Conservation (phyloP, 2,329 filamentous ascomycete species). For the Daldinia sp. region DNA sequence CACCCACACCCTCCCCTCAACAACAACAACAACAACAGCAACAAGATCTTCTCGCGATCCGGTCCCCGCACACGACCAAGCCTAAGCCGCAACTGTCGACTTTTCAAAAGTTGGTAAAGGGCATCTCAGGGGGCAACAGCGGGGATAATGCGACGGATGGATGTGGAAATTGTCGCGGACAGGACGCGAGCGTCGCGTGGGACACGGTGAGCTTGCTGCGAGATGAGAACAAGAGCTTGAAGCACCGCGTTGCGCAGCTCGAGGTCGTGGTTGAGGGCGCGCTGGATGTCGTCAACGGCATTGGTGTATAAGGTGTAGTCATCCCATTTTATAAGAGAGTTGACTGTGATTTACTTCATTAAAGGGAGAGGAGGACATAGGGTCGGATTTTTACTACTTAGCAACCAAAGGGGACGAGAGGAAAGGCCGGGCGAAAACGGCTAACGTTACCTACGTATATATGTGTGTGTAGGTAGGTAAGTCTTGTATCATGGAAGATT, state of each 20-base stretch:
- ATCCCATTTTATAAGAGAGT: not conserved
- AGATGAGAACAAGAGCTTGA: conserved; percentile 72
- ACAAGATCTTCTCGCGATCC: not conserved
- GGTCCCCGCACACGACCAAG: conserved; percentile 10
- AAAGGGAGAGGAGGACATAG: not conserved
- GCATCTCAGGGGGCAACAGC: conserved; percentile 54
- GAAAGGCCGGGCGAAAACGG: not conserved
- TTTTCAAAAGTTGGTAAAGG: conserved; percentile 63
- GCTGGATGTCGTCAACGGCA: conserved; percentile 69
- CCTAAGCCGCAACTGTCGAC: conserved; percentile 56
- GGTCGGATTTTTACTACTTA: not conserved
- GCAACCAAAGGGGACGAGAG: not conserved
- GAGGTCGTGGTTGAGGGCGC: conserved; percentile 72
- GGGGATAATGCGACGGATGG: conserved; percentile 48
- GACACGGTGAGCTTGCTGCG: conserved; percentile 71
- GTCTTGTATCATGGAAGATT: not conserved
- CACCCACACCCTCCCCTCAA: not conserved
- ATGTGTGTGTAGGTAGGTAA: not conserved
- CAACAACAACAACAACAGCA: too few relatives aligned
- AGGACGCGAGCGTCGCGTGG: conserved; percentile 71
- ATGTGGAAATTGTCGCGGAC: conserved; percentile 70
- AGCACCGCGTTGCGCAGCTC: conserved; percentile 68
- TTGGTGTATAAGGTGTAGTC: conserved; percentile 50
- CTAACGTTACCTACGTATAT: not conserved
- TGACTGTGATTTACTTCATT: too few relatives aligned